Base-by-base conservation (phyloP, 2,329 filamentous ascomycete species). In the Xylariaceae sp. region DNA sequence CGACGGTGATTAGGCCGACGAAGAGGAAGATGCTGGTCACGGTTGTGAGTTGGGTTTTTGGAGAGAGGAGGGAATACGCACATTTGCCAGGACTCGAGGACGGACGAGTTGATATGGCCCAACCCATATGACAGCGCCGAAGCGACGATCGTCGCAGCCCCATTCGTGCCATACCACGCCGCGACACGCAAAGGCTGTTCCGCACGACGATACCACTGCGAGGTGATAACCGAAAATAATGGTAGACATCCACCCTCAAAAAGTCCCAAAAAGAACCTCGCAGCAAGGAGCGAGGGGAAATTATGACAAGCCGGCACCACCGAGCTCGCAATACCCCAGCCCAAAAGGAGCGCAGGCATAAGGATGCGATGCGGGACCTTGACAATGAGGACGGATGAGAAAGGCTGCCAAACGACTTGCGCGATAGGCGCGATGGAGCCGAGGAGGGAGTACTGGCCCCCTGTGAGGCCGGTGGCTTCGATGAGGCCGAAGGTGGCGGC, bases 401-500 rank as follows among this genome's bases (percentile, higher is more conserved):
- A 63, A 2, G 80, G 80, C 69, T 83, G 80, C 65, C 77, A 79
- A 2, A 81, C 75, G 34, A 84, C 73, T 66, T 83, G 80, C 0
- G 79, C 80, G 45, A 83, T 73, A 60, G 83, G 83, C 10, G 83
- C 79, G 34, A 82, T 69, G 39, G 67, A 69, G 3, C 70, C 70
- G 1, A 73, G 53, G 48, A 70, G 66, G 11, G 65, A 65, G 63
- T 71, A 84, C 76, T 87, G 77, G 53, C 82, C 75, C 13, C 82
- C 82, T 7, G 78, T 73, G 1, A 88, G 78, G 47, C 78, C 68
- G 0, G 83, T 80, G 67, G 86, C 82, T 55, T 84, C 74, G 37
- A 84, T 79, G 9, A 88, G 75, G 2, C 84, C 84, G 64, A 87
- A 87, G 9, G 87, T 81, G 0, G 84, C 85, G 2, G 82, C 82